phyloP scores from a whole-genome alignment of 2,329 filamentous ascomycete species.

The Colletotrichum sp. region DNA sequence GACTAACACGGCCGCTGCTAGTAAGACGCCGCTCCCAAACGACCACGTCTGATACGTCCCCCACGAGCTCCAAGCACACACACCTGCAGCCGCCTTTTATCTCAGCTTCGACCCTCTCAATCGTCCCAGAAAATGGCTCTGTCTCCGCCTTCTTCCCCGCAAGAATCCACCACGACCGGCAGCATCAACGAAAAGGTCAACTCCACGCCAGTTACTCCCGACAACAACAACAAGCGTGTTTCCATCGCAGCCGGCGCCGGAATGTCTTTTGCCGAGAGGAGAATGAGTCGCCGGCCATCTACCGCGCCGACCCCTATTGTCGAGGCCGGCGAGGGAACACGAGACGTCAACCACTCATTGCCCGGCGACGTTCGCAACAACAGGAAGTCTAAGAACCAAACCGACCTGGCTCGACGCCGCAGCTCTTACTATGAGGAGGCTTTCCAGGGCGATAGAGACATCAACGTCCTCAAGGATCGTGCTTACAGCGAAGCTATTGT shows the following conservation, averaged over 20 bases:
- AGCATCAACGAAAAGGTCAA: neutral
- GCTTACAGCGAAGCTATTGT: constrained; percentile 62
- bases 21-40: constrained; percentile 9
- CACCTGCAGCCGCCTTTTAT: constrained; percentile 4
- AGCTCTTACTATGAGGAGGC: constrained; percentile 53
- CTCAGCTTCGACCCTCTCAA: neutral
- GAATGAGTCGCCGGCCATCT: constrained; percentile 24
- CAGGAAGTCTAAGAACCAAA: constrained; percentile 34
- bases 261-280: constrained; percentile 36
- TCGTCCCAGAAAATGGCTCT: constrained; percentile 6
- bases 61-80: constrained; percentile 1
- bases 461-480: constrained; percentile 46
- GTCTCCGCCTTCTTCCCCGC: constrained; percentile 12
- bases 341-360: constrained; percentile 42
- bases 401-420: constrained; percentile 38
- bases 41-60: neutral
- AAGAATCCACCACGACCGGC: neutral
- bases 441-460: constrained; percentile 39
- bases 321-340: constrained; percentile 38
- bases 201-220: neutral
- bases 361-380: constrained; percentile 41
- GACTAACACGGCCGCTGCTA: constrained; percentile 17
- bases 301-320: constrained; percentile 33
- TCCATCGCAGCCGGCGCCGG: neutral
- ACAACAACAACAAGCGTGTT: constrained; percentile 13